phyloP scores from a whole-genome alignment of 179 eudicot genomes.

The Beta lomatogona region DNA sequence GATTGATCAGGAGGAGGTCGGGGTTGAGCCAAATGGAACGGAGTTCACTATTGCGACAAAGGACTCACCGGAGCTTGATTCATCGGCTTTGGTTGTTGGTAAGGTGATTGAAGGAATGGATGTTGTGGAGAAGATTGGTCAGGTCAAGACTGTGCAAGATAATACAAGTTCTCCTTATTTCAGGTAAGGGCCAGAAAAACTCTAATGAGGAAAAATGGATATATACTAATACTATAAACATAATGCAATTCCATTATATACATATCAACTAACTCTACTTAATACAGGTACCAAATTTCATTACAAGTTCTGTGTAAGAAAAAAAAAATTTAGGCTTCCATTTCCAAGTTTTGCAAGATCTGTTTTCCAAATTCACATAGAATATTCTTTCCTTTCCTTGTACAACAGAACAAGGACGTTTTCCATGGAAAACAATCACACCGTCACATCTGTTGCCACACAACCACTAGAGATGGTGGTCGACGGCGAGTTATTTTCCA shows the following conservation, averaged over 20 bases:
- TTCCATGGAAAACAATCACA: neutral
- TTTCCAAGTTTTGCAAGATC: neutral
- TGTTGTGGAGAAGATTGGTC: conserved; percentile 66
- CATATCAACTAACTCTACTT: neutral
- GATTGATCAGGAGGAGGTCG: conserved; percentile 79
- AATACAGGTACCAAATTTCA: neutral
- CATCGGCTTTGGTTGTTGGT: conserved; percentile 70
- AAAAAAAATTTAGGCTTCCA: neutral
- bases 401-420: neutral
- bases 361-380: neutral
- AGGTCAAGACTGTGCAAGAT: conserved; percentile 86
- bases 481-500: neutral
- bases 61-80: conserved; percentile 83
- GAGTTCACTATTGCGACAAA: conserved; percentile 65
- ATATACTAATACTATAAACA: neutral
- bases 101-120: conserved; percentile 86
- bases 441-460: neutral
- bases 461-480: neutral
- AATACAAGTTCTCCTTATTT: conserved; percentile 85
- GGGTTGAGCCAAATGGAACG: conserved; percentile 82
- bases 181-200: conserved; percentile 49
- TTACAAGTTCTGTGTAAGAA: too few relatives aligned
- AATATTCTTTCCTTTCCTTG: neutral
- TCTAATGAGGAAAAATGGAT: neutral
- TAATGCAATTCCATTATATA: neutral